Base-by-base conservation (phyloP, 192 early-diverging fungal genomes). In the Podila minutissima region DNA sequence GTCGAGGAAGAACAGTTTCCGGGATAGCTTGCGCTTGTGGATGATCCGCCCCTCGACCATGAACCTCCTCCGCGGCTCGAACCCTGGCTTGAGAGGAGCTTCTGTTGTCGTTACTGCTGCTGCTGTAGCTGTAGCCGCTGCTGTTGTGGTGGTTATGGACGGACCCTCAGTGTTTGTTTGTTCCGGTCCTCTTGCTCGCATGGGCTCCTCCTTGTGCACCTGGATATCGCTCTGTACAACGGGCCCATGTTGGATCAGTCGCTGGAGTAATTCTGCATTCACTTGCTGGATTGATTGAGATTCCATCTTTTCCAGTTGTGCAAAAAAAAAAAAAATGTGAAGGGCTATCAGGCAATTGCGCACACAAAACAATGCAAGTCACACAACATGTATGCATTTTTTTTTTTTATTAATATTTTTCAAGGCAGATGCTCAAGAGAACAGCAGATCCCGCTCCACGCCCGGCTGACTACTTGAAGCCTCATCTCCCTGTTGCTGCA, bases 11-110 rank as follows among this genome's bases (percentile, higher is more conserved):
- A 81, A 81, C 24, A 81, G 35, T 20, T 57, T 69, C 46, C 63
- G 38, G 5, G 77, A 81, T 11, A 81, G 51, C 29, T 81, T 81
- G 20, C 77, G 55, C 58, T 81, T 81, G 38, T 81, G 77, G 48
- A 81, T 81, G 67, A 81, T 73, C 4, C 77, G 71, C 6, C 71
- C 77, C 46, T 81, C 71, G 29, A 81, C 7, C 46, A 64, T 58
- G 33, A 72, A 81, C 29, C 37, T 57, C 26, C 61, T 50, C 28
- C 72, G 70, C 2, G 77, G 77, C 48, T 81, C 51, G 35, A 81
- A 79, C 20, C 53, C 50, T 51, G 22, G 53, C 20, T n/a, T n/a
- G 20, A n/a, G 4, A 9, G 53, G 53, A 55, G 53, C 11, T 9
- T n/a, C 24, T 55, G 20, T 55, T 55, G 12, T 46, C 8, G 22